Percentiles rank a stretch among this genome's conserved stretches.
These are phyloP conservation scores for Blastomyces silverae DNA, from an alignment of 2,329 filamentous ascomycete species.

Conservation along the genomic window DNA sequence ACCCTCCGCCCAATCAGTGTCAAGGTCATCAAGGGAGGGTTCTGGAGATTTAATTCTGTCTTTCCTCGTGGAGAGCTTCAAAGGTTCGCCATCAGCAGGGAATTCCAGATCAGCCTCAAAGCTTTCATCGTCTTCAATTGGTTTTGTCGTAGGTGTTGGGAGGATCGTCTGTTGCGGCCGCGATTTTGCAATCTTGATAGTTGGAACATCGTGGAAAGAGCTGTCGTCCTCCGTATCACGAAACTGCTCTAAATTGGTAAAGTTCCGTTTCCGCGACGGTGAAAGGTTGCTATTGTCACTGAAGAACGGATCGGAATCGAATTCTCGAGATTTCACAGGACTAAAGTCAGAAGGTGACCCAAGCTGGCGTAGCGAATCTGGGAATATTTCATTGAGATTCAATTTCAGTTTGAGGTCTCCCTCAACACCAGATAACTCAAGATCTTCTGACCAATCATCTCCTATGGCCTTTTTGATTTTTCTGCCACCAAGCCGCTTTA, in stretches of 20 bases:
- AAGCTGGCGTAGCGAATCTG: conserved; percentile 62
- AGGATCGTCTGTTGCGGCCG: conserved; percentile 49
- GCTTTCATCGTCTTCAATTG: conserved; percentile 53
- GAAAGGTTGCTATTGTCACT: conserved; percentile 26
- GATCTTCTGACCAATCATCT: conserved; percentile 74
- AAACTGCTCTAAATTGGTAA: conserved; percentile 55
- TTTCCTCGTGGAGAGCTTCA: conserved; percentile 55
- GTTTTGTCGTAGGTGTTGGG: conserved; percentile 48
- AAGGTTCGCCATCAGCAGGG: conserved; percentile 55
- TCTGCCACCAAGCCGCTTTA: conserved; percentile 75
- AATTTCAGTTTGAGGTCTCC: conserved; percentile 58
- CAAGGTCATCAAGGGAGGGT: conserved; percentile 65
- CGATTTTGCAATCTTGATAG: conserved; percentile 61
- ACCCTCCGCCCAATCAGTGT: conserved; percentile 79
- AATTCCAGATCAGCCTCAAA: conserved; percentile 69
- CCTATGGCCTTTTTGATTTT: conserved; percentile 66
- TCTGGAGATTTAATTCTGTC: conserved; percentile 59
- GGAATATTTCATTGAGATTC: conserved; percentile 55
- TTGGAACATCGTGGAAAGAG: conserved; percentile 57
- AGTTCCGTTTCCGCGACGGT: conserved; percentile 51
- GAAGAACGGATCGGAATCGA: conserved; percentile 24
- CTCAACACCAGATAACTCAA: conserved; percentile 58
- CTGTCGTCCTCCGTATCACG: conserved; percentile 56
- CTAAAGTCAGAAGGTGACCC: conserved; percentile 43
- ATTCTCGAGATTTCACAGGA: conserved; percentile 33